Evolutionary conservation across 2,329 filamentous ascomycete species (phyloP), one percentile per base, ranked within the genome.

Genomic region (Pyricularia pennisetigena): DNA sequence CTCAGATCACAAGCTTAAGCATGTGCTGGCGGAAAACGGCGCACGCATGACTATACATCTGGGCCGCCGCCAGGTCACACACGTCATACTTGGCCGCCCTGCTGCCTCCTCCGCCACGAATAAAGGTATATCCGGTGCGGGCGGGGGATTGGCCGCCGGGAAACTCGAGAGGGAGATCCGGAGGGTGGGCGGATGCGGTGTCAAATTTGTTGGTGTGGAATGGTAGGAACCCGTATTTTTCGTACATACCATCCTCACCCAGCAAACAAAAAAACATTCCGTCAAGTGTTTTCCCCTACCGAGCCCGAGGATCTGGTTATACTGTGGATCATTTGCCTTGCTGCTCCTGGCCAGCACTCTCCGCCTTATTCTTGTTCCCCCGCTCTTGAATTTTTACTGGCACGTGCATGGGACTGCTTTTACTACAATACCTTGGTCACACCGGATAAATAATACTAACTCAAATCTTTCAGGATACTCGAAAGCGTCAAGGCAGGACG

Each of bases 1-100:
- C 70, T 96, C 92, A 16, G 94, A 97, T 77, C 91, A 97, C 80
- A 90, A 87, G 75, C 85, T 97, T 69, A 96, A 95, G 81, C 88
- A 89, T 68, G 78, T 96, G 20, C 84, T 97, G 54, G 86, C 85
- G 5, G 83, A 88, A 68, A 87, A 97, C 74, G 94, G 94, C 24
- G 94, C 88, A 0, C 82, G 79, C 61, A 82, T 92, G 72, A 89
- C 91, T 3, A 84, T 93, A 49, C 83, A 88, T 69, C 85, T 97
- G 10, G 90, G 87, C 10, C 86, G 92, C 63, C 85, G 88, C 54
- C 85, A 84, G 66, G 92, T 97, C 72, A 97, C 93, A 41, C 94
- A 97, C 77, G 90, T 97, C 70, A 90, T 97, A 68, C 78, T 97
- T 6, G 92, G 91, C 8, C 83, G 80, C 67, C 85, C 87, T 59